Evolutionary conservation across 345 rosid genomes (phyloP).

Genomic region (Citrus unshiu): DNA sequence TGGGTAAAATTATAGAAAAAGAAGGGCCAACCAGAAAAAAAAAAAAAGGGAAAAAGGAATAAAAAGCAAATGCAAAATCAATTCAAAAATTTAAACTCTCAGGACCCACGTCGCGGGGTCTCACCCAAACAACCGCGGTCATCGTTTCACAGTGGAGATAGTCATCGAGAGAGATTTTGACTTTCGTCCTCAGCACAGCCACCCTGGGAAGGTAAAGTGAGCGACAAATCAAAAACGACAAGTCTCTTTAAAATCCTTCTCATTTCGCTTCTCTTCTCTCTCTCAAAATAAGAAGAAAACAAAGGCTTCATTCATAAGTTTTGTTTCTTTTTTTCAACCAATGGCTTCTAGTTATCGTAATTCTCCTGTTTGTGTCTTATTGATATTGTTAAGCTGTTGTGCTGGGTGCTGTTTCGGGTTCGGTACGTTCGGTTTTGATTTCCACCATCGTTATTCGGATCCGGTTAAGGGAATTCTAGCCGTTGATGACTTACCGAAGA

Average conservation of each 20-base stretch:
- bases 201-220: not conserved
- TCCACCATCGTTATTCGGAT: slow-evolving; percentile 88
- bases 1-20: not conserved
- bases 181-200: not conserved
- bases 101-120: not conserved
- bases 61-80: not conserved
- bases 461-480: slow-evolving; percentile 56
- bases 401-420: slow-evolving; percentile 27
- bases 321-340: not conserved
- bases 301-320: not conserved
- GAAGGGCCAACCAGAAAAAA: not conserved
- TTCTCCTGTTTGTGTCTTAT: not conserved
- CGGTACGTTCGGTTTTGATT: slow-evolving; percentile 64
- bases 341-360: slow-evolving; percentile 15
- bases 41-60: too few species aligned
- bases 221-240: not conserved
- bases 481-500: slow-evolving; percentile 60
- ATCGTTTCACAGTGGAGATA: not conserved
- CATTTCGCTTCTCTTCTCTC: not conserved
- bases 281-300: not conserved
- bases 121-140: not conserved
- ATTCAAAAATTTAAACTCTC: not conserved
- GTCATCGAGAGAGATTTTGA: slow-evolving; percentile 2
- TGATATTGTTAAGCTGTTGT: not conserved
- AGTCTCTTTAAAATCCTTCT: not conserved